These are phyloP conservation scores for Cryptosporidium ubiquitum DNA, from an alignment of 169 alveolate genomes.

Conservation along the genomic window DNA sequence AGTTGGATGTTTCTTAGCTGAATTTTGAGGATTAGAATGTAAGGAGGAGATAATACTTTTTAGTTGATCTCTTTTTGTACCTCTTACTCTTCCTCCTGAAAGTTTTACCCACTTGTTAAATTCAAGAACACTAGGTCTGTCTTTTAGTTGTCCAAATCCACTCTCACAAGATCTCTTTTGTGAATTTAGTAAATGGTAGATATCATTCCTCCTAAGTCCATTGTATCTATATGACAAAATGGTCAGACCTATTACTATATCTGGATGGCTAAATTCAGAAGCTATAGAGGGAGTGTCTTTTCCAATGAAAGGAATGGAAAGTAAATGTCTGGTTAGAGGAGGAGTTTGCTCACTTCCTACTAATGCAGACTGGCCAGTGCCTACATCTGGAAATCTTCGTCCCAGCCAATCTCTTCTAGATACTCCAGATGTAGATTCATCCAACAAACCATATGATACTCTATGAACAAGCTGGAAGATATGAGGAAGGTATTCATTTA, in stretches of 20 bases:
- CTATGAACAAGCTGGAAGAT: slow-evolving; percentile 84
- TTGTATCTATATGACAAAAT: slow-evolving; percentile 87
- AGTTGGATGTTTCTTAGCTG: not conserved
- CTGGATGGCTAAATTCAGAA: slow-evolving; percentile 93
- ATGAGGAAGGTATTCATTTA: slow-evolving; percentile 88
- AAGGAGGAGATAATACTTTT: slow-evolving; percentile 69
- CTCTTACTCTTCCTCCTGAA: slow-evolving; percentile 80
- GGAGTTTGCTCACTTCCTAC: too few relatives aligned
- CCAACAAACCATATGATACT: slow-evolving; percentile 49
- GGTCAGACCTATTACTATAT: slow-evolving; percentile 89
- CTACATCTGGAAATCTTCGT: not conserved
- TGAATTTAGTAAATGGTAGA: slow-evolving; percentile 75
- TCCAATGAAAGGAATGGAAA: slow-evolving; percentile 93
- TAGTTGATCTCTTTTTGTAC: slow-evolving; percentile 76
- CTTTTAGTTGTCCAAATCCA: slow-evolving; percentile 44
- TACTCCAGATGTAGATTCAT: slow-evolving; percentile 21
- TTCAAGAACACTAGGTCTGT: slow-evolving; percentile 55
- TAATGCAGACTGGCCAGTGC: too few relatives aligned
- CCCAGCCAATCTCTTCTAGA: slow-evolving; percentile 42
- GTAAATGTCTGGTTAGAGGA: slow-evolving; percentile 81
- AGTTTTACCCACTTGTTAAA: slow-evolving; percentile 76
- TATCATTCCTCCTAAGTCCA: slow-evolving; percentile 89
- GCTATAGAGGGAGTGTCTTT: slow-evolving; percentile 91
- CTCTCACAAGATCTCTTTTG: slow-evolving; percentile 44
- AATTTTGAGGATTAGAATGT: slow-evolving; percentile 43